A percentile compares a stretch with the other conserved stretches of the same genome.
phyloP scores from a whole-genome alignment of 208 protist species.

The Vickermania ingenoplastis region DNA sequence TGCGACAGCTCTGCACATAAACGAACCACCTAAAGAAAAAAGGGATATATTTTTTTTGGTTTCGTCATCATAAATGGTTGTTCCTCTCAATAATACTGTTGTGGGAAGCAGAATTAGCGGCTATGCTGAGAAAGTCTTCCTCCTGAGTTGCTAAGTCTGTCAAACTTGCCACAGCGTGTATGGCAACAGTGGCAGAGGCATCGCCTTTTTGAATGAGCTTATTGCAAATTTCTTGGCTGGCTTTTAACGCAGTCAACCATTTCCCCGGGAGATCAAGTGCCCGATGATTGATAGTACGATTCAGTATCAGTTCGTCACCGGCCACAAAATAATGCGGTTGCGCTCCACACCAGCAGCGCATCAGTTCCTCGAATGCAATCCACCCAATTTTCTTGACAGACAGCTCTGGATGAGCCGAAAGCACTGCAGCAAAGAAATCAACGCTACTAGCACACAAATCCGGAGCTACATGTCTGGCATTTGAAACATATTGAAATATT shows the following conservation, averaged over 20 bases:
- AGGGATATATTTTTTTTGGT: too few relatives aligned
- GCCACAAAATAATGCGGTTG: conserved; percentile 15
- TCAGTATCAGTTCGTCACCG: conserved; percentile 5
- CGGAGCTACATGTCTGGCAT: conserved; percentile 12
- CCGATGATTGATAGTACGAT: conserved; percentile 4
- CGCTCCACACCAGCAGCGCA: conserved; percentile 45
- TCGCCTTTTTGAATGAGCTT: conserved; percentile 24
- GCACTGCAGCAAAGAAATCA: conserved; percentile 19
- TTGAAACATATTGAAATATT: conserved; percentile 18
- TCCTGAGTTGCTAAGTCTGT: conserved; percentile 41
- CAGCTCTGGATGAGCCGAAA: conserved; percentile 17
- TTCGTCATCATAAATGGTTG: too few relatives aligned
- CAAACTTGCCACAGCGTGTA: conserved; percentile 33
- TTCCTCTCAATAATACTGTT: too few relatives aligned
- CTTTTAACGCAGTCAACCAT: conserved; percentile 9
- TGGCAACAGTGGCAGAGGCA: conserved; percentile 15
- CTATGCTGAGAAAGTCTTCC: conserved; percentile 24
- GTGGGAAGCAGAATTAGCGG: too few relatives aligned
- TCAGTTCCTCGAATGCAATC: conserved; percentile 27
- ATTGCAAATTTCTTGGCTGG: conserved; percentile 16
- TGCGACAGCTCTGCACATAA: too few relatives aligned
- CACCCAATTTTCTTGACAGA: conserved; percentile 21
- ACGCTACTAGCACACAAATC: conserved; percentile 16
- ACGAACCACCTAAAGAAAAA: too few relatives aligned
- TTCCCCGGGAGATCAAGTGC: conserved; percentile 9